Evolutionary conservation across 2,329 filamentous ascomycete species (phyloP), one percentile per base, ranked within the genome.

Genomic region (Malbranchea cinnamomea): DNA sequence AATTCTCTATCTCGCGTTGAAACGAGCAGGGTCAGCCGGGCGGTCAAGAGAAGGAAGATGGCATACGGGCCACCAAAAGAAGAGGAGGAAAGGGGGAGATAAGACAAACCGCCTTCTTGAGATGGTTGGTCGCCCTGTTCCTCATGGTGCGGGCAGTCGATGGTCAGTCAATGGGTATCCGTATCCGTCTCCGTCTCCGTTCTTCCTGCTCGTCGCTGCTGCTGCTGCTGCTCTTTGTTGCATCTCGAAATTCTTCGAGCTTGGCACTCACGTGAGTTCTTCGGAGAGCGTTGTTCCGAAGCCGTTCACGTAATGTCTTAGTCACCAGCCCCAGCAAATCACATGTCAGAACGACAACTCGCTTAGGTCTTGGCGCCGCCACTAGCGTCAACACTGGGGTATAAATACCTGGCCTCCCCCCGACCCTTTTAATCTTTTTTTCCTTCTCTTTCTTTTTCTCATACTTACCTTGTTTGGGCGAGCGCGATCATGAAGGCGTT

Each of bases 401-500:
- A 56, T 57, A 57, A 48, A 56, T 37, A 45, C 12, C 41, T 4
- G n/a, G n/a, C 5, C 18, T 18, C 19, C 13, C 8, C 35, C 40
- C 41, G 15, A 23, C 33, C 1, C 1, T 9, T 30, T 32, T 41
- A 42, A 45, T 45, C 46, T 42, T 47, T 52, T 46, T 45, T 55
- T 57, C 48, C 46, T 45, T 44, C 46, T 49, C 46, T 43, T 55
- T 59, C 47, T 53, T 47, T 54, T 60, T 57, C 57, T 61, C 57
- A 62, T 62, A 61, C 57, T 62, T 62, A 60, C 56, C 58, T 62
- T 60, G 58, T 60, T 54, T 57, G 52, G 53, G 55, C 56, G 51
- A 46, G 50, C 48, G 54, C 51, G 58, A 55, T 62, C 58, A 62
- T 44, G 40, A 59, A 57, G 49, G 50, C 50, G 54, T 50, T 45